phyloP scores from a whole-genome alignment of 2,329 filamentous ascomycete genomes.

The Curvularia verruculosa region DNA sequence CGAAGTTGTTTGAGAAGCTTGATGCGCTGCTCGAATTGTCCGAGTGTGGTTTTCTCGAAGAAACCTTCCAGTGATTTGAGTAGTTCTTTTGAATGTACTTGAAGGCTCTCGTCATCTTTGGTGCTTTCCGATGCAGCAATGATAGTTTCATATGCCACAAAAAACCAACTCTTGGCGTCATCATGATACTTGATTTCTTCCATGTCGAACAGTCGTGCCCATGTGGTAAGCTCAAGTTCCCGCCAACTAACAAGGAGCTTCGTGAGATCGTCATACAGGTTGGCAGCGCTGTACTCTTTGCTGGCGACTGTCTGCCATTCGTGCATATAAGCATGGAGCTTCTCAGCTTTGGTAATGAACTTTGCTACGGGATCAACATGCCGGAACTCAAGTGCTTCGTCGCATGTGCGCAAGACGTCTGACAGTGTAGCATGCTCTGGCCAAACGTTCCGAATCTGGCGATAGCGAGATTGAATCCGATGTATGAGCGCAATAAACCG shows the following conservation, averaged over 20 bases:
- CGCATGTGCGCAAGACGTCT: slow-evolving; percentile 77
- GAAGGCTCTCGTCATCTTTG: slow-evolving; percentile 62
- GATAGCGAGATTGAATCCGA: slow-evolving; percentile 74
- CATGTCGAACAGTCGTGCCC: slow-evolving; percentile 85
- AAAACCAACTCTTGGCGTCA: slow-evolving; percentile 92
- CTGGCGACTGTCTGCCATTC: slow-evolving; percentile 97
- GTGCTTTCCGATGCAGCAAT: slow-evolving; percentile 76
- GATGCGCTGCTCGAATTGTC: slow-evolving; percentile 78
- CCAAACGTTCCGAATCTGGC: slow-evolving; percentile 67
- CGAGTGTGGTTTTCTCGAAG: slow-evolving; percentile 77
- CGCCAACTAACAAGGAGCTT: slow-evolving; percentile 86
- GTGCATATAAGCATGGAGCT: slow-evolving; percentile 81
- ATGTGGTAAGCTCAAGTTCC: slow-evolving; percentile 87
- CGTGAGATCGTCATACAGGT: slow-evolving; percentile 78
- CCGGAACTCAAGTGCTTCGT: slow-evolving; percentile 74
- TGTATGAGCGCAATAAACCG: slow-evolving; percentile 73
- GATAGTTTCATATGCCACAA: slow-evolving; percentile 89
- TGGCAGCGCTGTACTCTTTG: slow-evolving; percentile 71
- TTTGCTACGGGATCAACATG: slow-evolving; percentile 86
- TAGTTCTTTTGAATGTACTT: slow-evolving; percentile 69
- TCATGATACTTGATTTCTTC: slow-evolving; percentile 77
- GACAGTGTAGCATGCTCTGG: slow-evolving; percentile 78
- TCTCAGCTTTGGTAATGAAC: slow-evolving; percentile 84
- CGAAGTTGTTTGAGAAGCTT: slow-evolving; percentile 67
- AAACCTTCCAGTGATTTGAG: slow-evolving; percentile 80